Conservation (phyloP, 1,284 basidiomycete genomes). For the Sporisorium reilianum region DNA sequence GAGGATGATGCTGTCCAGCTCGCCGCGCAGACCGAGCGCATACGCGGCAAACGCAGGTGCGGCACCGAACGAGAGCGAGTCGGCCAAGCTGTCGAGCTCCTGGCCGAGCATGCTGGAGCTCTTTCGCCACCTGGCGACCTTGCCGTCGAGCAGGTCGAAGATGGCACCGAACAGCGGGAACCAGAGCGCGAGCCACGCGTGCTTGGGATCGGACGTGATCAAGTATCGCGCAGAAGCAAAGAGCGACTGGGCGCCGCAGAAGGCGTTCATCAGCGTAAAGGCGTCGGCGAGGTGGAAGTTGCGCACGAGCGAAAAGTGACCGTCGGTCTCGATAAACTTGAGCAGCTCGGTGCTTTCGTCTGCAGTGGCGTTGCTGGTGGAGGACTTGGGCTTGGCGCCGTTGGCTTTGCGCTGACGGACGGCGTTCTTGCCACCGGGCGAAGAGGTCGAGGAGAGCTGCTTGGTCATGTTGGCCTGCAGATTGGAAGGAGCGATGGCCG, state of each 20-base stretch:
- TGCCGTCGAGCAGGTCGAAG: conserved; percentile 98
- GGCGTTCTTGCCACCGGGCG: conserved; percentile 15
- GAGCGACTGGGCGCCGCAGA: conserved; percentile 95
- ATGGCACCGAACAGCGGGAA: conserved; percentile 95
- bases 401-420: conserved; percentile 41
- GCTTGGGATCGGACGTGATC: conserved; percentile 79
- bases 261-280: conserved; percentile 99
- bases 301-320: conserved; percentile 71
- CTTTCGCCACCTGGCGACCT: conserved; percentile 96
- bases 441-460: conserved; percentile 21
- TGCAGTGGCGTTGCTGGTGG: too few species aligned
- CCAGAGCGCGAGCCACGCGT: conserved; percentile 77
- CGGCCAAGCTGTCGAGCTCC: conserved; percentile 95
- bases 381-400: too few species aligned
- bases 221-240: conserved; percentile 92
- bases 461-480: conserved; percentile 52
- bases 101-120: conserved; percentile 97
- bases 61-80: conserved; percentile 97
- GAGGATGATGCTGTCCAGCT: conserved; percentile 86
- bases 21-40: conserved; percentile 86
- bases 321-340: conserved; percentile 66
- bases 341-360: conserved; percentile 44
- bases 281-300: conserved; percentile 98
- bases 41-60: conserved; percentile 94
- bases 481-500: conserved; percentile 44